Percentiles rank a stretch among this genome's conserved stretches.
Conservation (phyloP, 306 rosid genomes). For the Vicia faba region DNA sequence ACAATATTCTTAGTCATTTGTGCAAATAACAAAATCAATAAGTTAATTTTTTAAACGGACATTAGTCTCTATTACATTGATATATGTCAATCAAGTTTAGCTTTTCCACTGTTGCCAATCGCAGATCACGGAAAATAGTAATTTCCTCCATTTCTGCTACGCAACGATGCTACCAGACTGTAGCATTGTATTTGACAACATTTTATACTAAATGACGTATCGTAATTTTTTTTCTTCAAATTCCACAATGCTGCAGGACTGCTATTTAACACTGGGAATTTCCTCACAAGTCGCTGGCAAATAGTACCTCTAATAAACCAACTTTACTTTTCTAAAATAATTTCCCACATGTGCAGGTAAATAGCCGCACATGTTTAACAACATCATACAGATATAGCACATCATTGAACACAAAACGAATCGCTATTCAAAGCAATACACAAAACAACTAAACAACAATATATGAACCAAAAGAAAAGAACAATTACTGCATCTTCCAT, state of each 20-base stretch:
- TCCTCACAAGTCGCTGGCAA: conserved; percentile 8
- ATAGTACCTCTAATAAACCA: conserved; percentile 15
- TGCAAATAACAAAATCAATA: conserved; percentile 7
- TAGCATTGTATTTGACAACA: neutral
- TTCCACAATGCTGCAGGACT: neutral
- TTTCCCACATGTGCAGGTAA: conserved; percentile 5
- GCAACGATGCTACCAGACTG: neutral
- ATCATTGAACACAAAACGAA: neutral
- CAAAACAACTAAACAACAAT: neutral
- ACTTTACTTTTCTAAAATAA: conserved; percentile 25
- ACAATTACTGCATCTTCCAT: conserved; percentile 94
- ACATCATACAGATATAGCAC: neutral
- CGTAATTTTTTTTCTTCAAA: neutral
- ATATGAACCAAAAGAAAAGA: conserved; percentile 16
- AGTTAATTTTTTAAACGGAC: neutral
- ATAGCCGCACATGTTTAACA: neutral
- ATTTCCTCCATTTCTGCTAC: neutral
- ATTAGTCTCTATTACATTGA: neutral
- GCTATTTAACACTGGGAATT: neutral
- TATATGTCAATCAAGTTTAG: conserved; percentile 7
- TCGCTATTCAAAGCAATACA: neutral
- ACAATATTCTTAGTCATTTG: conserved; percentile 25
- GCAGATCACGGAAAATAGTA: neutral
- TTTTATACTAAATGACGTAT: neutral
- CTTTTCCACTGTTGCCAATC: neutral